Conservation (phyloP, 768 basidiomycete species). For the Tricholoma matsutake region DNA sequence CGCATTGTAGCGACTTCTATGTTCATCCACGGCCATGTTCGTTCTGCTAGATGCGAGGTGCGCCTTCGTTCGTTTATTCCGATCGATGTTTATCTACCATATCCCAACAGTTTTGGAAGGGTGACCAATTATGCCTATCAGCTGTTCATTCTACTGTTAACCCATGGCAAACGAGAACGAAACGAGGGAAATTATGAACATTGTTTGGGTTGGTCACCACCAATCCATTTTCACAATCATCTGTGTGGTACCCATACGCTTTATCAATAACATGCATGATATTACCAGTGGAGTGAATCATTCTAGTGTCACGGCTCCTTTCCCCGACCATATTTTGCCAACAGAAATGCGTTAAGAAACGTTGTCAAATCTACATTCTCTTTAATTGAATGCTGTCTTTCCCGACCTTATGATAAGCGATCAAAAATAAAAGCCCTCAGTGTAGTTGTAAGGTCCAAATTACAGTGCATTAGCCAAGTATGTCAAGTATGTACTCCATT, state of each 20-base stretch:
- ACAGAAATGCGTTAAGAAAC: too few species aligned
- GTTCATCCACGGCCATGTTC: slow-evolving; percentile 38
- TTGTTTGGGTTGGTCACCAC: neutral
- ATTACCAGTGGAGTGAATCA: too few species aligned
- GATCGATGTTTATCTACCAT: neutral
- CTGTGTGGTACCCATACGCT: neutral
- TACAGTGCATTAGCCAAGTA: too few species aligned
- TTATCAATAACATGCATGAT: too few species aligned
- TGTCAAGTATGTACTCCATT: too few species aligned
- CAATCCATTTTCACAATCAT: neutral
- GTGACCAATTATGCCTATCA: slow-evolving; percentile 40
- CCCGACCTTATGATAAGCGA: too few species aligned
- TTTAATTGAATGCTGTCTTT: too few species aligned
- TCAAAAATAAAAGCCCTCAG: too few species aligned
- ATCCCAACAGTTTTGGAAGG: slow-evolving; percentile 37
- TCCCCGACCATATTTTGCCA: neutral
- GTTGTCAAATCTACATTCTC: too few species aligned
- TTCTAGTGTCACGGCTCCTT: too few species aligned
- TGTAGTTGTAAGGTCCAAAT: too few species aligned
- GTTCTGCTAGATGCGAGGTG: slow-evolving; percentile 44
- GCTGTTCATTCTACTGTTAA: slow-evolving; percentile 42
- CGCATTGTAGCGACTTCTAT: slow-evolving; percentile 41
- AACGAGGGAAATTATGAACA: neutral
- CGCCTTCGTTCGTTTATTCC: slow-evolving; percentile 5
- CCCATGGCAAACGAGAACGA: slow-evolving; percentile 12